Evolutionary conservation across 1,139 yeast species (phyloP).

Genomic region (Wickerhamomyces sp.): DNA sequence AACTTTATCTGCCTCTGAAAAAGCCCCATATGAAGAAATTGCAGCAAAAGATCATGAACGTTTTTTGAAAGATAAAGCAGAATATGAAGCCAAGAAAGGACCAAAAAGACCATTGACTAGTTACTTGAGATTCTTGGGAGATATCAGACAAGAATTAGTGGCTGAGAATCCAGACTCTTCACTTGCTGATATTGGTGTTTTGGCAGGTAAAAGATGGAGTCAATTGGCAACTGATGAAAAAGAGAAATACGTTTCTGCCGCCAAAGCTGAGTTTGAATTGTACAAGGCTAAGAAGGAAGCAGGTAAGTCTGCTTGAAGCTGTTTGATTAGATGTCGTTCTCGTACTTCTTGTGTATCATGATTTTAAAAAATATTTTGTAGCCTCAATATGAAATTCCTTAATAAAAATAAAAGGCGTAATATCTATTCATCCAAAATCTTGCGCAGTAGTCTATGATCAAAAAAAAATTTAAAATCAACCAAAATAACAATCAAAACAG

Average conservation of each 20-base stretch:
- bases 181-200: conserved; percentile 18
- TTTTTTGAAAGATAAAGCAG: conserved; percentile 11
- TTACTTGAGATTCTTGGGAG: conserved; percentile 19
- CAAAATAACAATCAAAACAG: no score
- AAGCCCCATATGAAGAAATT: conserved; percentile 10
- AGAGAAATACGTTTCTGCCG: conserved; percentile 8
- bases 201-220: conserved; percentile 26
- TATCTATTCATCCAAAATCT: no score
- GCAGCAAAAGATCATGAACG: conserved; percentile 12
- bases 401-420: no score
- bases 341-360: no score
- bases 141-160: conserved; percentile 14
- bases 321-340: no score
- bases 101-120: conserved; percentile 27
- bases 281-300: no score
- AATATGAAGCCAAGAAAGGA: conserved; percentile 9
- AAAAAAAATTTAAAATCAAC: no score
- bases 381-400: no score
- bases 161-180: conserved; percentile 19
- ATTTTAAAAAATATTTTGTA: no score
- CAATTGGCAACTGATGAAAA: conserved; percentile 20
- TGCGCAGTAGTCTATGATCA: no score
- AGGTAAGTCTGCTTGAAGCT: no score
- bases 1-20: conserved; percentile 18
- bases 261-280: conserved; percentile 4